Evolutionary conservation across 2,329 filamentous ascomycete species (phyloP), one percentile per base, ranked within the genome.

Genomic region (Alternaria postmessia): DNA sequence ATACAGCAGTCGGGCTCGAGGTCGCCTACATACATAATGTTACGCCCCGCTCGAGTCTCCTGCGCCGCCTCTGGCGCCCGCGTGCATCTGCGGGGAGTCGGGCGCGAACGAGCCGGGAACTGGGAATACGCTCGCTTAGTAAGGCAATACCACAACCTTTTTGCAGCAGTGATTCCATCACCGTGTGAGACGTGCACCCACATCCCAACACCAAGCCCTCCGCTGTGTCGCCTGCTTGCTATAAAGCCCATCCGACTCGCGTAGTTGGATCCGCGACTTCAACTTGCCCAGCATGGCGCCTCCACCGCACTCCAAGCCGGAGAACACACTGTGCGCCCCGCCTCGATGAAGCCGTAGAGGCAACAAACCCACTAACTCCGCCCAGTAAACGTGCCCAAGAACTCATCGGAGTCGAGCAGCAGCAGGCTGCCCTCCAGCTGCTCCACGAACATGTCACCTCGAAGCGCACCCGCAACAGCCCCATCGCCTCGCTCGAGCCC

Each of bases 401-500:
- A 86, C 92, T 99, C 83, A 97, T 98, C 84, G 95, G 93, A 78
- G 95, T 99, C 78, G 91, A 92, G 80, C 95, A 99, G 88, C 87
- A 91, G 72, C 88, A 92, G 75, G 94, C 95, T 76, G 95, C 95
- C 79, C 86, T 99, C 80, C 93, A 90, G 76, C 89, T 98, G 76
- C 91, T 99, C 65, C 95, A 98, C 86, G 95, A 99, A 87, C 95
- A 99, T 89, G 93, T 98, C 85, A 97, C 93, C 75, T 97, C 93
- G 70, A 99, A 99, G 86, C 88, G 95, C 75, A 97, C 94, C 75
- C 92, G 95, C 79, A 98, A 96, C 89, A 95, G 92, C 75, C 94
- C 95, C 74, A 98, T 98, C 85, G 88, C 91, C 68, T 96, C 94
- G 54, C 85, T 99, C 77, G 95, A 99, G 88, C 95, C 95, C 69